These are phyloP conservation scores for Corymbia citriodora DNA, from an alignment of 441 rosid species.

Conservation along the genomic window DNA sequence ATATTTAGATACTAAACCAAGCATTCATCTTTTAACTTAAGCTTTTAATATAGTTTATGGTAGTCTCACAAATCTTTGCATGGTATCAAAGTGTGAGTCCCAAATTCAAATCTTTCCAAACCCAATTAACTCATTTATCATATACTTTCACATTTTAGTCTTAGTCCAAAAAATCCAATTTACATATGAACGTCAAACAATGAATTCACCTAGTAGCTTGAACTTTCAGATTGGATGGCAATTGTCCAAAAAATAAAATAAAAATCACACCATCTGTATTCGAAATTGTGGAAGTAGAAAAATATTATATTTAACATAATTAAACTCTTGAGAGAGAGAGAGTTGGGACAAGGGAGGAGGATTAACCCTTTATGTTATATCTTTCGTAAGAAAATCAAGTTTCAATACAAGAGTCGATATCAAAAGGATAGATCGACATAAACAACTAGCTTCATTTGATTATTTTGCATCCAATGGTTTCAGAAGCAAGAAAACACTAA, in stretches of 20 bases:
- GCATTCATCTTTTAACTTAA: fast-evolving
- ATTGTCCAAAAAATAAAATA: background rate
- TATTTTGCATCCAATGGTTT: background rate
- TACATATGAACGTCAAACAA: background rate
- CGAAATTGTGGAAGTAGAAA: background rate
- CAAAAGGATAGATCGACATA: background rate
- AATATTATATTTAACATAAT: background rate
- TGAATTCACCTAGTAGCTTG: fast-evolving
- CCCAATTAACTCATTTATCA: background rate
- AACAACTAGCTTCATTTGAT: background rate
- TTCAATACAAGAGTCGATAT: background rate
- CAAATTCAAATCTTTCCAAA: background rate
- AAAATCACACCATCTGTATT: background rate
- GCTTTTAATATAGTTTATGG: fast-evolving
- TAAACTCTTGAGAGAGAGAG: background rate
- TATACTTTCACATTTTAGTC: background rate
- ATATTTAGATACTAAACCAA: fast-evolving
- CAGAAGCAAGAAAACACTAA: background rate
- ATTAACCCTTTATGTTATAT: background rate
- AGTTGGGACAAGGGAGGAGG: fast-evolving
- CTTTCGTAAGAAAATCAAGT: background rate
- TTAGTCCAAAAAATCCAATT: background rate
- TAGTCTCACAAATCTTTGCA: fast-evolving
- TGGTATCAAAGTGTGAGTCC: fast-evolving
- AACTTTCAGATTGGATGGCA: background rate